Evolutionary conservation across 1,139 yeast genomes (phyloP).

Genomic region (Yamadazyma triangularis): DNA sequence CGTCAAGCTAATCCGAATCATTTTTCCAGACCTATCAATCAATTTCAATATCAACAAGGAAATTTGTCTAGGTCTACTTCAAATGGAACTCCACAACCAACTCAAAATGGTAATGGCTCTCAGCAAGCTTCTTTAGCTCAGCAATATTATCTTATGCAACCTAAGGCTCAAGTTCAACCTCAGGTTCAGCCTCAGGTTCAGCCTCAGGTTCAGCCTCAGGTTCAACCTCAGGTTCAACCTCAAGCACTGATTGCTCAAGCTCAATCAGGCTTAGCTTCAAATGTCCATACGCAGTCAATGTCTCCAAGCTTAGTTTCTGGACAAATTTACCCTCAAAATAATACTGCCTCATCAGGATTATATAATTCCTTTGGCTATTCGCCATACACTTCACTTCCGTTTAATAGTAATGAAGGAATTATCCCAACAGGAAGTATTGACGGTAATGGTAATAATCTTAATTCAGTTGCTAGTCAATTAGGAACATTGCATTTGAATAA

Average conservation of each 20-base stretch:
- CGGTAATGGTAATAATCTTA: slow-evolving; percentile 2
- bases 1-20: slow-evolving; percentile 5
- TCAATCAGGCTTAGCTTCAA: slow-evolving; percentile 6
- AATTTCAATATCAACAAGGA: slow-evolving; percentile 3
- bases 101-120: neutral
- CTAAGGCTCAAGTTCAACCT: slow-evolving; percentile 43
- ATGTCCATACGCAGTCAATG: slow-evolving; percentile 6
- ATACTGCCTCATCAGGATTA: slow-evolving; percentile 22
- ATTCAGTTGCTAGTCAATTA: slow-evolving; percentile 18
- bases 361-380: slow-evolving; percentile 18
- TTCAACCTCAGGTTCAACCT: slow-evolving; percentile 8
- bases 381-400: slow-evolving; percentile 2
- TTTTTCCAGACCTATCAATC: slow-evolving; percentile 2
- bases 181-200: slow-evolving; percentile 13
- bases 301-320: slow-evolving; percentile 9
- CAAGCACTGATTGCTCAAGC: slow-evolving; percentile 2
- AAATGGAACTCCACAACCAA: slow-evolving; percentile 5
- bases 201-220: slow-evolving; percentile 4
- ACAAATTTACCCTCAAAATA: slow-evolving; percentile 17
- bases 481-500: slow-evolving; percentile 33
- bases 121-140: slow-evolving; percentile 8
- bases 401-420: too few relatives aligned
- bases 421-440: too few relatives aligned
- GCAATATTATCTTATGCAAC: slow-evolving; percentile 22
- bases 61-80: slow-evolving; percentile 10